Base-by-base conservation (phyloP, 345 rosid genomes). In the Gossypium turneri region DNA sequence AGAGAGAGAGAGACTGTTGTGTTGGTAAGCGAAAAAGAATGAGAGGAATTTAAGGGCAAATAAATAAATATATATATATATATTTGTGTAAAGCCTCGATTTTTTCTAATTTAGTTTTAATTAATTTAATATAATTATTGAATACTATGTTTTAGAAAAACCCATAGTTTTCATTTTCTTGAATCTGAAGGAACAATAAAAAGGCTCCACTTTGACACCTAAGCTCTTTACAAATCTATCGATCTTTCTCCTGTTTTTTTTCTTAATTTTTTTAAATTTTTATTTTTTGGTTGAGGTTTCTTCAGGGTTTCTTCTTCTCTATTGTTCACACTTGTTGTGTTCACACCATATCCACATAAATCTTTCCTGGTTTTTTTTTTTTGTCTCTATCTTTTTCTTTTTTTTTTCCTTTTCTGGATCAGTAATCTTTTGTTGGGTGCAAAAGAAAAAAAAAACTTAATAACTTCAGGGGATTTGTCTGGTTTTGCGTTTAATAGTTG, bases 301-400 rank as follows among this genome's bases (percentile, higher is more conserved):
- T 13, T 16, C 22, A 61, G 12, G 76, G 8, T 12, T 59, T 45
- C 50, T 19, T 53, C 76, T 78, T 82, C 80, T 80, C n/a, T 77
- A 90, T 81, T 81, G 79, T 88, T 91, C 97, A 90, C 94, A 87
- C 88, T 16, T 2, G 20, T 76, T 76, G 74, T 70, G 22, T 87
- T 82, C 89, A 81, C 87, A 87, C 90, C 70, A 9, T 44, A 79
- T 70, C 75, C 76, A 34, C 84, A 87, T 73, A 88, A 80, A 67
- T 78, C 80, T 59, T 79, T 79, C 73, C 57, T 51, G 60, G 58
- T 8, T 56, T 56, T 59, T 13, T 50, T 59, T 79, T 56, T 77
- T 78, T 82, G 67, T 72, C 55, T 81, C 79, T 41, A 58, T 72
- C 44, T 34, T 77, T 82, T 34, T 34, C 38, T 34, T 34, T 34